Percentiles rank a stretch among this genome's conserved stretches.
Evolutionary conservation across 2,329 filamentous ascomycete species (phyloP).

Genomic region (Grosmannia serpens): DNA sequence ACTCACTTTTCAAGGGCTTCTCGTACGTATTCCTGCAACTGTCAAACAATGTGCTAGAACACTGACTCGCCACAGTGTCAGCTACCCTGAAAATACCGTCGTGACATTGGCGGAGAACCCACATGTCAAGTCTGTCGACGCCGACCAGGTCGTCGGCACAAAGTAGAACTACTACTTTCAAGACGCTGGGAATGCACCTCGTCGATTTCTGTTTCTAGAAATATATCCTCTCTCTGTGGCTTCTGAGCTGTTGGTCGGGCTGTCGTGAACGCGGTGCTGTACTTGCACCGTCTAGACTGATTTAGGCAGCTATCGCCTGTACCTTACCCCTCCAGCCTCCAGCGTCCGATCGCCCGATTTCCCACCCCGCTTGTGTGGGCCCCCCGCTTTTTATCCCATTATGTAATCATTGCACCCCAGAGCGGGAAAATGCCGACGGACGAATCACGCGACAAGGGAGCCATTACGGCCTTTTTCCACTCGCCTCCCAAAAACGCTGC

Average conservation of each 20-base stretch:
- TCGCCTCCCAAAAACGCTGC: not conserved
- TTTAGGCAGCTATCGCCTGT: not conserved
- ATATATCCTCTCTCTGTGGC: not conserved
- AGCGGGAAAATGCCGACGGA: not conserved
- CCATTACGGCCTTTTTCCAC: not conserved
- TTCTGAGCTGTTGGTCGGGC: no score
- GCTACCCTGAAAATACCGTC: conserved; percentile 57
- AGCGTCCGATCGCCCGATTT: not conserved
- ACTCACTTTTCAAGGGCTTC: conserved; percentile 83
- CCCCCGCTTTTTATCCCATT: no score
- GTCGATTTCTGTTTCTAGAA: not conserved
- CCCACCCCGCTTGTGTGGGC: not conserved
- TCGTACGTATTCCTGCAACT: conserved; percentile 49
- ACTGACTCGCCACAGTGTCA: conserved; percentile 43
- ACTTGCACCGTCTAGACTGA: not conserved
- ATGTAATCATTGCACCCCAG: no score
- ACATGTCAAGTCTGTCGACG: conserved; percentile 64
- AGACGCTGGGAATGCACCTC: not conserved
- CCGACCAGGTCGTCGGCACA: conserved; percentile 57
- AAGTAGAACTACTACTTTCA: conserved; percentile 50
- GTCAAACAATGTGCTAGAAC: not conserved
- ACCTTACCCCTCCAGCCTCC: not conserved
- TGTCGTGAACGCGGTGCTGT: no score
- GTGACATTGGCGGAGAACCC: conserved; percentile 55
- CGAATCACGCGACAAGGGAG: not conserved